Percentiles rank a stretch among this genome's conserved stretches.
These are phyloP conservation scores for Sporothrix pallida DNA, from an alignment of 2,329 filamentous ascomycete species.

Conservation along the genomic window DNA sequence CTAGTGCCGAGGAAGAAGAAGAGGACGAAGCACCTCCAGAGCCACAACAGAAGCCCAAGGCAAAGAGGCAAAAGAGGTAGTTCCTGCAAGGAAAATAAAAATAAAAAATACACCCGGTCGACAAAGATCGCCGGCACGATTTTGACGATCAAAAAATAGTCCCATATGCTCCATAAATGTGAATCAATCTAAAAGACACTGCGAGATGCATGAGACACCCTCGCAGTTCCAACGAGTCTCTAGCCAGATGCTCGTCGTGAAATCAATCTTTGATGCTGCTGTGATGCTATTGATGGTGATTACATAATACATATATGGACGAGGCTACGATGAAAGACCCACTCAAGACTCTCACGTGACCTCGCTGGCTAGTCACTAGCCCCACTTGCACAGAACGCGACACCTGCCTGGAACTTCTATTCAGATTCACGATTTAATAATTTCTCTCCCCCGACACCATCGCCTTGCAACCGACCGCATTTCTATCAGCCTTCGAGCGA, in stretches of 20 bases:
- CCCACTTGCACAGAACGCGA: conserved; percentile 17
- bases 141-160: not conserved
- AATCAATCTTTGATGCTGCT: not conserved
- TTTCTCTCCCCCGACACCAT: not conserved
- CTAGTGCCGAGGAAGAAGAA: conserved; percentile 25
- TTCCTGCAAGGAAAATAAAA: not conserved
- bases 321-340: not conserved
- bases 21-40: conserved; percentile 24
- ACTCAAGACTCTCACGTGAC: not conserved
- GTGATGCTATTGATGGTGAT: not conserved
- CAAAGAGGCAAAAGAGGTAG: conserved; percentile 30
- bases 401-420: conserved; percentile 11
- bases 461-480: not conserved
- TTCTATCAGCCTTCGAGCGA: not conserved
- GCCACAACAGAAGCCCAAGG: conserved; percentile 28
- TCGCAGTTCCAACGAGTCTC: no score
- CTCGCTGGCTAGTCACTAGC: not conserved
- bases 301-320: not conserved
- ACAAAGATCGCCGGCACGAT: conserved; percentile 23
- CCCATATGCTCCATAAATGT: not conserved
- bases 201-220: no score
- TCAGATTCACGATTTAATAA: conserved; percentile 12
- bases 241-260: not conserved
- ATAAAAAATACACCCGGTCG: conserved; percentile 19
- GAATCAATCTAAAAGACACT: not conserved